Evolutionary conservation across 306 rosid genomes (phyloP), one percentile per base, ranked within the genome.

Genomic region (Gleditsia sinensis): DNA sequence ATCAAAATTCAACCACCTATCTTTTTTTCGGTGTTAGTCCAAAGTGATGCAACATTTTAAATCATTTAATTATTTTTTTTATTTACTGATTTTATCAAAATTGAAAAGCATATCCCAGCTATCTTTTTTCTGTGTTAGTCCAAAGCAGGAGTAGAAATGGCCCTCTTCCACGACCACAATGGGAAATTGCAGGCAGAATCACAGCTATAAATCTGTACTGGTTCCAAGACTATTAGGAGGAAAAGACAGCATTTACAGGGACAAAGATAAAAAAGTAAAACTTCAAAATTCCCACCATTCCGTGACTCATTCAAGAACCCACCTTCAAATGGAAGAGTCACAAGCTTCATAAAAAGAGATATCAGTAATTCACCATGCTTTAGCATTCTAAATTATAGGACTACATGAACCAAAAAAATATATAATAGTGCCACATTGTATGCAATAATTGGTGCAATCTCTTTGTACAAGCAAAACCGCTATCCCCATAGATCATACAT

Each of bases 401-500:
- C 11, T 32, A 28, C 65, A 58, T 28, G 24, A 25, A 28, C 57
- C 27, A 50, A 25, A 49, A 17, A 17, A 19, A 7, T 8, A 58
- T 30, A 17, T 1, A 8, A 11, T 17, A 14, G 14, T 33, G 23
- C 43, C 3, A 32, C 25, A 43, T n/a, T n/a, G 11, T 65, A 8
- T 27, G 32, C 17, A 46, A 28, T 67, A 46, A 19, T n/a, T 17
- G 21, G 45, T 4, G 8, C 19, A 7, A 42, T 40, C 36, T 36
- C 50, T 37, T 7, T 6, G 53, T 20, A 14, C 45, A 61, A 61
- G 28, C 28, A 33, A 33, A 33, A 23, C 5, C 48, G 19, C 7
- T 45, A 67, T 55, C 53, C 49, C 69, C 56, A 48, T 9, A 30
- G 45, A 68, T 6, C 34, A 80, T 39, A 72, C 57, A 30, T 30